A percentile compares a stretch with the other conserved stretches of the same genome.
phyloP scores from a whole-genome alignment of 2,329 filamentous ascomycete genomes.

The Cladosporium austrohemisphaericum region DNA sequence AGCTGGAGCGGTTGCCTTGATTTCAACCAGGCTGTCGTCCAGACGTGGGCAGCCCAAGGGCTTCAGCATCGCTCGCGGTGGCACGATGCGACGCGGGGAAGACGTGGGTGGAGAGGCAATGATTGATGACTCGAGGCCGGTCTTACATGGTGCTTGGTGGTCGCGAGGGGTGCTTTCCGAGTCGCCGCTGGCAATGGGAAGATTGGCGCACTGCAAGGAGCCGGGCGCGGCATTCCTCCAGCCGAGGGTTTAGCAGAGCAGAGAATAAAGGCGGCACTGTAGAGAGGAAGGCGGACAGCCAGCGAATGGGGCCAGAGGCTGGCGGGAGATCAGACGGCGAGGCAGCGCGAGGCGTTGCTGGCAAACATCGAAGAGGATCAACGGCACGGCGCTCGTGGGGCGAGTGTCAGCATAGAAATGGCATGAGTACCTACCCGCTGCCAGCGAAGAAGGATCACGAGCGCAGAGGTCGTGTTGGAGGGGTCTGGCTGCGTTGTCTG shows the following conservation, averaged over 20 bases:
- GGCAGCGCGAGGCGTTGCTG: too few relatives aligned
- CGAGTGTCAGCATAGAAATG: not conserved
- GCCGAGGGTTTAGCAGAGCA: not conserved
- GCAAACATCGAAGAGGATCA: not conserved
- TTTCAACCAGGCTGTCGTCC: constrained; percentile 1
- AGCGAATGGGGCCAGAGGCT: not conserved
- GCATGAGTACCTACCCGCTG: not conserved
- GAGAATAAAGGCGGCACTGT: too few relatives aligned
- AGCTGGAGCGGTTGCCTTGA: constrained; percentile 14
- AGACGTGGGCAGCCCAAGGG: constrained; percentile 2
- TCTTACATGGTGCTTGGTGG: constrained; percentile 13
- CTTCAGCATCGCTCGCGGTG: constrained; percentile 12
- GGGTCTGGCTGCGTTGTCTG: too few relatives aligned
- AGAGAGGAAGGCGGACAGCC: too few relatives aligned
- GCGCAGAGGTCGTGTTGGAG: not conserved
- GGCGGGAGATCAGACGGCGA: not conserved
- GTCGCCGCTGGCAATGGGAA: constrained; percentile 4
- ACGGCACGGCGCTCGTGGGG: not conserved
- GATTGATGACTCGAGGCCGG: constrained; percentile 13
- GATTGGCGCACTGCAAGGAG: constrained; percentile 10
- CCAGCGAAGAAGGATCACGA: not conserved
- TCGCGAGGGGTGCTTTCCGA: not conserved
- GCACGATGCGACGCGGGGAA: constrained; percentile 12
- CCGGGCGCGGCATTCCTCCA: constrained; percentile 12
- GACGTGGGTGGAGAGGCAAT: constrained; percentile 9